Evolutionary conservation across 2,329 filamentous ascomycete species (phyloP).

Genomic region (Penicillium paneum): DNA sequence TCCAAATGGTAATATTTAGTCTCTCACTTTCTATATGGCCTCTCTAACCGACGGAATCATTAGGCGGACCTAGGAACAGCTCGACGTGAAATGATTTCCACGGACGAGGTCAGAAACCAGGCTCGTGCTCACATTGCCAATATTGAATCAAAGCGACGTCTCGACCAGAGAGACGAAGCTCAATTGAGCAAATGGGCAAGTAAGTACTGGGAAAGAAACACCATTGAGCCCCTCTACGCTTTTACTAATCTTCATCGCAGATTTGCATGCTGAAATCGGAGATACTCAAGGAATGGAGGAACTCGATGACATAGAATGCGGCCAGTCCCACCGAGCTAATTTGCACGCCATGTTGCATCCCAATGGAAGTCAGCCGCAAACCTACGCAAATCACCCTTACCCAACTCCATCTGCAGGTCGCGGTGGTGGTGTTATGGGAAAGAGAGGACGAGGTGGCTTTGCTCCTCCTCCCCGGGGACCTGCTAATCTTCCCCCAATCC

Average conservation of each 20-base stretch:
- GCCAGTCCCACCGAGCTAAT: slow-evolving; percentile 1
- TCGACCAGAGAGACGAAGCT: not conserved
- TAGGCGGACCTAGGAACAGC: slow-evolving; percentile 1
- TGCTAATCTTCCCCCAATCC: not conserved
- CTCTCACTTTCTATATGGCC: not conserved
- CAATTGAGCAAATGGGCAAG: slow-evolving; percentile 1
- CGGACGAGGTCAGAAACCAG: not conserved
- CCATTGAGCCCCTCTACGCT: not conserved
- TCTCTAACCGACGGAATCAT: not conserved
- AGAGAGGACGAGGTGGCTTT: not conserved
- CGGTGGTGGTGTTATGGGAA: not conserved
- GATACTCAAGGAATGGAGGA: not conserved
- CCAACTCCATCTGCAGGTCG: not conserved
- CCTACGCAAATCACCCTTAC: not conserved
- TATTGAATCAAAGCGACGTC: not conserved
- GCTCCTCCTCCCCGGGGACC: not conserved
- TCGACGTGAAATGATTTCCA: slow-evolving; percentile 2
- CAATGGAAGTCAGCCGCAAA: not conserved
- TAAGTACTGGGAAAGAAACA: not conserved
- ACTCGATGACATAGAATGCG: not conserved
- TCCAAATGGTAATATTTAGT: not conserved
- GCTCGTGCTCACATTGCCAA: not conserved
- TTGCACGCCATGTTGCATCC: slow-evolving; percentile 1
- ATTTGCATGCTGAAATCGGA: not conserved
- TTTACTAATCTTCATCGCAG: not conserved